Base-by-base conservation (phyloP, 2,329 filamentous ascomycete genomes). In the Pezicula neosporulosa region DNA sequence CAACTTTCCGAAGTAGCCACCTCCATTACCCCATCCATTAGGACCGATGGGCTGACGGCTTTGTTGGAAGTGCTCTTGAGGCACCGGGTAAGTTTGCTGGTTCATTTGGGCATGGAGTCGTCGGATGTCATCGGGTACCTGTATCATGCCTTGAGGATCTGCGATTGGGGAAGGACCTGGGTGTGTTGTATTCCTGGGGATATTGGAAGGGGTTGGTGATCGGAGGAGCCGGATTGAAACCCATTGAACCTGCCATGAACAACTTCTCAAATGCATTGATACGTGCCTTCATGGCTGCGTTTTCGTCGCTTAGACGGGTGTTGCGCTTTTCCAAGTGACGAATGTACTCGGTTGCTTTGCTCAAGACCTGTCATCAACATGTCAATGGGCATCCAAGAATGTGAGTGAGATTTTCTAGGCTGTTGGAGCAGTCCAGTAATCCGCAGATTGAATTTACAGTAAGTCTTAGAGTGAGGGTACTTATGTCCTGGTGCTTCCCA, bases 281-380 rank as follows among this genome's bases (percentile, higher is more conserved):
- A 28, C 90, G 83, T 43, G 84, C 83, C 68, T 93, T 92, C 72
- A 96, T 82, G 13, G 81, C 81, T 28, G 74, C 78, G 64, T 96
- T 92, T 66, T 97, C 91, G 43, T 96, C 90, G 48, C 85, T 75
- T 9, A 97, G 74, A 6, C 88, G 83, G 58, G 85, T 88, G 62
- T 96, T 96, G 12, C 91, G 85, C 72, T 95, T 95, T 69, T 97
- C 93, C 2, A 97, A 74, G 70, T 97, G 92, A 36, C 86, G 83
- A 59, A 97, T 97, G 62, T 97, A 97, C 67, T 97, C 93, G 6
- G 93, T 97, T 2, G 93, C 93, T 69, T 97, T 97, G 58, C 90
- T 92, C 41, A 97, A 73, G 47, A 97, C 60, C 63, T 66, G 38
- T 41, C 30, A 19, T 21, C 18, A 13, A 13, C 16, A 39, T 30